Evolutionary conservation across 179 eudicot species (phyloP).

Genomic region (Amaranthus tricolor): DNA sequence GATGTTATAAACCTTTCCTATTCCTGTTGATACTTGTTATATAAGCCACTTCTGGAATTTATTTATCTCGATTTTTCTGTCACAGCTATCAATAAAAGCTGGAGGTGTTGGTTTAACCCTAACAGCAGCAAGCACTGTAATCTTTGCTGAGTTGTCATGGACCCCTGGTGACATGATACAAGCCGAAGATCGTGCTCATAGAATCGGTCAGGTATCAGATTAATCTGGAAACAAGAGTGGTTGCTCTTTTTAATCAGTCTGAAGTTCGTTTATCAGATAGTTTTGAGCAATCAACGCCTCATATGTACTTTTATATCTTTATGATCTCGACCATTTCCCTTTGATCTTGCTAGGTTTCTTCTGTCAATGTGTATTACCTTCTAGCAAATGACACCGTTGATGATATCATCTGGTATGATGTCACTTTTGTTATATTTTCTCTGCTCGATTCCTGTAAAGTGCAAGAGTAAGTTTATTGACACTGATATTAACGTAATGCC

Average conservation of each 20-base stretch:
- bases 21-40: neutral
- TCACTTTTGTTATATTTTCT: neutral
- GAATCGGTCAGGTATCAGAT: constrained; percentile 87
- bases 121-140: constrained; percentile 98
- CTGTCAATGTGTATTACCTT: constrained; percentile 84
- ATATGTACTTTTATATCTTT: neutral
- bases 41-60: neutral
- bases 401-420: constrained; percentile 86
- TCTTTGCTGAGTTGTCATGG: constrained; percentile 97
- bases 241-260: neutral
- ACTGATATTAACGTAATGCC: neutral
- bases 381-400: constrained; percentile 97
- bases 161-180: constrained; percentile 98
- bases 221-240: neutral
- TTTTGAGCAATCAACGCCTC: neutral
- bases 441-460: neutral
- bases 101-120: constrained; percentile 97
- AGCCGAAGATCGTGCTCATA: constrained; percentile 99
- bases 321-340: constrained; percentile 2
- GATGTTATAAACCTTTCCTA: neutral
- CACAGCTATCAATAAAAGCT: constrained; percentile 90
- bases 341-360: constrained; percentile 55
- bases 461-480: constrained; percentile 4
- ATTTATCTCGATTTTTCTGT: neutral
- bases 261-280: neutral